Conservation (phyloP, 2,329 filamentous ascomycete species). For the Clonostachys sp. region DNA sequence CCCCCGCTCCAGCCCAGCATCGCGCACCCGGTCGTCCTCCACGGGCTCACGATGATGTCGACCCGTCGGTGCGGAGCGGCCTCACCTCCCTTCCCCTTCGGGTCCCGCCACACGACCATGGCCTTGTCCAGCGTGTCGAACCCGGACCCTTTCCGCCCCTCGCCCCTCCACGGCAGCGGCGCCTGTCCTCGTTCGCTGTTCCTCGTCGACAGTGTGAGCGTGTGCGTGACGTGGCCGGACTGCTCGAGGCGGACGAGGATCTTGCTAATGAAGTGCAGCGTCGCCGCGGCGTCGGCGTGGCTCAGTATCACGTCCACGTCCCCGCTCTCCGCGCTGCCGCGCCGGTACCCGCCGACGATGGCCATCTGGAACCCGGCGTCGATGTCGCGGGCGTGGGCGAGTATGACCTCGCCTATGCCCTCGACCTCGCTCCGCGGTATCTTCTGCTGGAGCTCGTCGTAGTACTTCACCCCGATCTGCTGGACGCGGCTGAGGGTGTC, state of each 20-base stretch:
- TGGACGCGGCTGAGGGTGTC: constrained; percentile 68
- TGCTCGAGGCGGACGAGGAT: constrained; percentile 68
- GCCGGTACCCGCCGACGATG: constrained; percentile 77
- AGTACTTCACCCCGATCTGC: constrained; percentile 92
- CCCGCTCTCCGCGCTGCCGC: constrained; percentile 68
- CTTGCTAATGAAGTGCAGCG: constrained; percentile 65
- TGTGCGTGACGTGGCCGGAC: constrained; percentile 73
- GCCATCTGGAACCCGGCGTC: constrained; percentile 48
- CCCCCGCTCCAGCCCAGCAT: constrained; percentile 85
- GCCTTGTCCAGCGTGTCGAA: constrained; percentile 93
- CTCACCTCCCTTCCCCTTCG: constrained; percentile 3
- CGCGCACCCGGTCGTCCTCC: constrained; percentile 85
- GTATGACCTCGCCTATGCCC: constrained; percentile 58
- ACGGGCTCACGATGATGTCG: constrained; percentile 87
- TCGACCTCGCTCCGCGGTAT: constrained; percentile 74
- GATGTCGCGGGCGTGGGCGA: constrained; percentile 61
- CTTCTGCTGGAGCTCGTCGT: constrained; percentile 72
- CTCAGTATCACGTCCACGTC: constrained; percentile 86
- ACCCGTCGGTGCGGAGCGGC: constrained; percentile 67
- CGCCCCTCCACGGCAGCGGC: constrained; percentile 48
- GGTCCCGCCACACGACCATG: constrained; percentile 79
- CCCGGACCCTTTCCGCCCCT: constrained; percentile 40
- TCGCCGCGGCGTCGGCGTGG: constrained; percentile 67
- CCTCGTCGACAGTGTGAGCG: constrained; percentile 63
- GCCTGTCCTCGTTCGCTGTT: constrained; percentile 70